A percentile compares a stretch with the other conserved stretches of the same genome.
phyloP scores from a whole-genome alignment of 441 rosid genomes.

The Adansonia grandidieri region DNA sequence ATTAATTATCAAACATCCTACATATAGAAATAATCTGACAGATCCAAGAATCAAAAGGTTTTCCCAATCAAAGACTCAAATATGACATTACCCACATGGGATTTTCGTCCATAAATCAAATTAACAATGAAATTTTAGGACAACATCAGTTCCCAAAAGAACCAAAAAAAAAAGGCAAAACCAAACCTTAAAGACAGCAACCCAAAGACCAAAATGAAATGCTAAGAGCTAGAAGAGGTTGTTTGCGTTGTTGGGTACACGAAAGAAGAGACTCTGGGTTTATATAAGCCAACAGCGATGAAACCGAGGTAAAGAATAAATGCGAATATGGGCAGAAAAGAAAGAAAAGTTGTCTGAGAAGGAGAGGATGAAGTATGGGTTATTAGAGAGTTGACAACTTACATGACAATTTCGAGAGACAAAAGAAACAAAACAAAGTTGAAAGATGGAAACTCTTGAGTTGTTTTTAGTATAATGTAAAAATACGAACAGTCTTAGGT shows the following conservation, averaged over 20 bases:
- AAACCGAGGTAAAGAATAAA: conserved; percentile 32
- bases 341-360: conserved; percentile 38
- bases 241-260: conserved; percentile 11
- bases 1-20: background rate
- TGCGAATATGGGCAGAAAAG: background rate
- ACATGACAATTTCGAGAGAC: conserved; percentile 19
- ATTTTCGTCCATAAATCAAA: background rate
- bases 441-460: background rate
- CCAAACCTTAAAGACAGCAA: conserved; percentile 26
- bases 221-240: background rate
- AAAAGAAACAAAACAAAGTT: background rate
- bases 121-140: background rate
- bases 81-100: background rate
- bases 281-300: conserved; percentile 35
- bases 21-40: background rate
- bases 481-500: background rate
- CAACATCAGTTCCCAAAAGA: background rate
- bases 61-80: conserved; percentile 2
- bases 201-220: conserved; percentile 34
- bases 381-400: background rate
- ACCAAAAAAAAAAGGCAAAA: background rate
- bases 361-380: conserved; percentile 26
- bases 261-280: conserved; percentile 24
- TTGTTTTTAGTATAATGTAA: background rate
- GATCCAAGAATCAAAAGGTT: conserved; percentile 19